phyloP scores from a whole-genome alignment of 169 alveolate genomes.

The Miamiensis avidus region DNA sequence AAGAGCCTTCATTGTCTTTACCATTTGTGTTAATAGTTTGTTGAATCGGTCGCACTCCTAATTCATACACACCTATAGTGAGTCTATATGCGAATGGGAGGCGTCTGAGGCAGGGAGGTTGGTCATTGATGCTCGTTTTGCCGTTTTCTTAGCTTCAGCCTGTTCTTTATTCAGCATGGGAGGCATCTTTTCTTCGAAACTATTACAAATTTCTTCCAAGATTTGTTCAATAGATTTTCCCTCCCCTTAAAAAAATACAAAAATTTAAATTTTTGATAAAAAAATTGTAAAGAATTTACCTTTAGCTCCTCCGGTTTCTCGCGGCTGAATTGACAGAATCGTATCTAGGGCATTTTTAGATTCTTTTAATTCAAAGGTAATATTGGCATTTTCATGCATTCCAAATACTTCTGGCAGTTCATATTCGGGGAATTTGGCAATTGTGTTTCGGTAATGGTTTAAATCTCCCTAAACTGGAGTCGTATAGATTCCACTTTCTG shows the following conservation, averaged over 20 bases:
- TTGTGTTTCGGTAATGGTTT: constrained; percentile 66
- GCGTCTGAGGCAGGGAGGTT: constrained; percentile 48
- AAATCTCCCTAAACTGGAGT: constrained; percentile 42
- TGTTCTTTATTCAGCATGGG: constrained; percentile 64
- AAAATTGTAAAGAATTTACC: constrained; percentile 48
- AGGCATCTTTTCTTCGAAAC: constrained; percentile 53
- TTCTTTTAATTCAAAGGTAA: constrained; percentile 75
- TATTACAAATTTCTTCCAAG: constrained; percentile 70
- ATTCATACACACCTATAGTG: constrained; percentile 40
- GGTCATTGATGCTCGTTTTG: constrained; percentile 48
- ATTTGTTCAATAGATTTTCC: constrained; percentile 64
- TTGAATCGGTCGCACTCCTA: constrained; percentile 80
- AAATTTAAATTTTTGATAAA: constrained; percentile 58
- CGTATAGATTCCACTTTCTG: constrained; percentile 57
- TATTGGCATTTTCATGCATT: constrained; percentile 88
- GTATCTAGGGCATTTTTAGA: constrained; percentile 77
- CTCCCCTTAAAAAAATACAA: constrained; percentile 42
- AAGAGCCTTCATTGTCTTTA: constrained; percentile 66
- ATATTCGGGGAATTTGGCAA: constrained; percentile 75
- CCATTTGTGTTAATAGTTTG: constrained; percentile 53
- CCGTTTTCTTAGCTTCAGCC: constrained; percentile 47
- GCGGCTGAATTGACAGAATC: constrained; percentile 80
- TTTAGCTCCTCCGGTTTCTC: constrained; percentile 54
- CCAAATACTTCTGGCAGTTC: constrained; percentile 90
- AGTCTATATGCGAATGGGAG: constrained; percentile 11